Base-by-base conservation (phyloP, 2,329 filamentous ascomycete species). In the Sphaerulina populicola region DNA sequence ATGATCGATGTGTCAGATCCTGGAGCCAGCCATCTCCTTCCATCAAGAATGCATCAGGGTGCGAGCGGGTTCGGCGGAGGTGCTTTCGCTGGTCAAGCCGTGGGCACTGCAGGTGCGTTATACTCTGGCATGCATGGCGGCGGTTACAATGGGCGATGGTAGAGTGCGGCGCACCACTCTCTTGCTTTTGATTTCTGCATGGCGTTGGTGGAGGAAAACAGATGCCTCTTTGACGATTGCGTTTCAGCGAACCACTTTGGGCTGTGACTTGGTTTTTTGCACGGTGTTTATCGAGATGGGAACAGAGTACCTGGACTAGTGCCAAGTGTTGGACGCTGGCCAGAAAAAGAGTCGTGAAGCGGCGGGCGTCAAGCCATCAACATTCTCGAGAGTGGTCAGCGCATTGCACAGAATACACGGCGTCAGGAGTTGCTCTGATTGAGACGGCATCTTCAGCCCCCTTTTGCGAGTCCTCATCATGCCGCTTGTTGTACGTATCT, bases 31-130 rank as follows among this genome's bases (percentile, higher is more conserved):
- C 81, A 96, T 96, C 54, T 60, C 43, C 54, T 60, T 49, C 81
- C 83, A 97, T 80, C 90, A 95, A 79, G 90, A 80, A 86, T 94
- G 80, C 90, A 94, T 74, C 87, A 93, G 77, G 83, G 86, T 75
- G 85, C 82, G 75, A 86, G 82, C 78, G 82, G 55, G 35, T 51
- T 82, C 47, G 55, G 58, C 51, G 59, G 56, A 43, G 57, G 52
- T 51, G 50, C 56, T 48, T 60, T 60, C 38, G 54, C 57, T 52
- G 58, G 58, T 31, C 58, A 59, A 44, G 47, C 52, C 48, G 47
- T 56, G 44, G 53, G 55, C 53, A 52, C 55, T 57, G 54, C 58
- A 54, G 57, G 59, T 55, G 58, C 57, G 37, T 51, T 63, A 52
- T 62, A 64, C 44, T 56, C 56, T 52, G 58, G 60, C 58, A 64